phyloP scores from a whole-genome alignment of 306 rosid genomes.

The Lupinus albus region DNA sequence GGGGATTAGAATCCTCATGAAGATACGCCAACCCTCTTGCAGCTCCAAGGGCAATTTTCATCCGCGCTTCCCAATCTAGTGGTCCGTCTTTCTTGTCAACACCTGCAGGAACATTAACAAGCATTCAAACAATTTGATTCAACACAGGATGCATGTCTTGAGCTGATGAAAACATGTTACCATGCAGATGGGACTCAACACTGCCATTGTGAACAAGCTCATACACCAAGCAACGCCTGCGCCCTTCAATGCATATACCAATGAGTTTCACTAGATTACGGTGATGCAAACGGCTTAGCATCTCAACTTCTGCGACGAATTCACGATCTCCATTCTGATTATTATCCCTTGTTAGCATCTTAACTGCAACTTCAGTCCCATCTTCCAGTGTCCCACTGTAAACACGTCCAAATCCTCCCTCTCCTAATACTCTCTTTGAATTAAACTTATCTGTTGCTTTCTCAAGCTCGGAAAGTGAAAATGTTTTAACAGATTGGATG shows the following conservation, averaged over 20 bases:
- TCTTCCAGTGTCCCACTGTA: conserved; percentile 79
- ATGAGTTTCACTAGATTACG: conserved; percentile 90
- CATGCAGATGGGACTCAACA: conserved; percentile 96
- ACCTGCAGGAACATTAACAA: conserved; percentile 56
- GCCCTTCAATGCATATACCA: conserved; percentile 95
- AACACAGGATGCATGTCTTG: conserved; percentile 9
- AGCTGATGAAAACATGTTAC: conserved; percentile 49
- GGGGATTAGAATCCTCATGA: conserved; percentile 96
- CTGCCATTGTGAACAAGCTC: conserved; percentile 94
- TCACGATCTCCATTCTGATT: conserved; percentile 91
- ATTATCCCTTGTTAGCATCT: conserved; percentile 76
- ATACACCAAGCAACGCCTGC: conserved; percentile 78
- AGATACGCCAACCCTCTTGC: conserved; percentile 98
- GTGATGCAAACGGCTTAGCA: conserved; percentile 94
- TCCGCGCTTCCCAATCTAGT: conserved; percentile 92
- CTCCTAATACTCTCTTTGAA: conserved; percentile 81
- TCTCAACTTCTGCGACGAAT: conserved; percentile 96
- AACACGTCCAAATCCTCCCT: conserved; percentile 97
- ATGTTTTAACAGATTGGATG: conserved; percentile 79
- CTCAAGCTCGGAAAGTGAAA: conserved; percentile 77
- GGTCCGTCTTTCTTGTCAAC: conserved; percentile 73
- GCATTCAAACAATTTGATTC: conserved; percentile 34
- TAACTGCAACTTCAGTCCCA: conserved; percentile 88
- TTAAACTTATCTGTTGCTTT: conserved; percentile 83
- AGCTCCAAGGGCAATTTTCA: conserved; percentile 96